These are phyloP conservation scores for Xylaria sp. DNA, from an alignment of 2,329 filamentous ascomycete genomes.

Conservation along the genomic window DNA sequence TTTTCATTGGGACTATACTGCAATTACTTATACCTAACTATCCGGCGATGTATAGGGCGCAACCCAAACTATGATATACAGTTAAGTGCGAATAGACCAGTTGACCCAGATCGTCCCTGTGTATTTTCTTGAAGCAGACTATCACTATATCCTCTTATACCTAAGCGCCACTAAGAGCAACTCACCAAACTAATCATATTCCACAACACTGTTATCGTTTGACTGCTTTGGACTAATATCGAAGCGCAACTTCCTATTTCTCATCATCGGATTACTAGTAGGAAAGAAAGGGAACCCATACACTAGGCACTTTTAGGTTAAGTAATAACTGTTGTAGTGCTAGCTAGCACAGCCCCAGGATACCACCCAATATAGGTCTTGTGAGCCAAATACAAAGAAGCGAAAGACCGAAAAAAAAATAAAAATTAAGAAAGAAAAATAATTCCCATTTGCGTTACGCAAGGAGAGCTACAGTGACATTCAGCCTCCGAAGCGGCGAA, in stretches of 20 bases:
- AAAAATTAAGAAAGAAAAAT: not conserved
- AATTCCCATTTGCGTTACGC: not conserved
- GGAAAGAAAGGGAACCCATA: too few species aligned
- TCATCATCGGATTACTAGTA: not conserved
- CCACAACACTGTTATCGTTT: too few species aligned
- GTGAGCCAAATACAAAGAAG: not conserved
- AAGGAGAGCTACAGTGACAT: not conserved
- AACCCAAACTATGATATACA: too few species aligned
- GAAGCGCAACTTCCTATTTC: not conserved
- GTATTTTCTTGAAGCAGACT: not conserved
- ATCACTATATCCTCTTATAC: too few species aligned
- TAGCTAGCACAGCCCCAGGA: not conserved
- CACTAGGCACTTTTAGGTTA: conserved; percentile 1
- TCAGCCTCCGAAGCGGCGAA: conserved; percentile 6
- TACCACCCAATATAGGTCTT: too few species aligned
- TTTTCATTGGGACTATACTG: too few species aligned
- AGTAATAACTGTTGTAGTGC: not conserved
- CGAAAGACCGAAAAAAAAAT: not conserved
- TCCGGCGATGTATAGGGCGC: too few species aligned
- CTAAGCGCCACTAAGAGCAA: too few species aligned
- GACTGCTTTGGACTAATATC: not conserved
- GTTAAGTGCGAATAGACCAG: too few species aligned
- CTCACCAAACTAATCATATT: too few species aligned
- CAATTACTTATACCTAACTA: too few species aligned
- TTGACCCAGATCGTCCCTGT: not conserved